Base-by-base conservation (phyloP, 2,329 filamentous ascomycete genomes). In the Leptographium galeiforme region DNA sequence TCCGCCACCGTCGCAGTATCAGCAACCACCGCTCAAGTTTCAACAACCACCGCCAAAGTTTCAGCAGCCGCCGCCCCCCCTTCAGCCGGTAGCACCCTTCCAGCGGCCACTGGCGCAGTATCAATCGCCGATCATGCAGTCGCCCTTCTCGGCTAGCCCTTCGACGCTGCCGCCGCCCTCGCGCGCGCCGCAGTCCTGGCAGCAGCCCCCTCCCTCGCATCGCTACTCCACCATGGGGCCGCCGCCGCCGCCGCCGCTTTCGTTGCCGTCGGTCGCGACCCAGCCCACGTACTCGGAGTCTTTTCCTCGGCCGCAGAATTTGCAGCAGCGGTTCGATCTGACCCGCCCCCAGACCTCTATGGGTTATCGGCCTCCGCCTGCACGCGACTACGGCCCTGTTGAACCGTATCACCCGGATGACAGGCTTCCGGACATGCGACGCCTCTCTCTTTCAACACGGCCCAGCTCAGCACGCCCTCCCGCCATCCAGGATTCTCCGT, bases 401-500 rank as follows among this genome's bases (percentile, higher is more conserved):
- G 67, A 71, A 12, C 70, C 72, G 4, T 73, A 70, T 48, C 70
- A 73, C 2, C 67, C 70, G 12, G 66, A 72, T 6, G 63, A 67
- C 48, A 51, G 30, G 19, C 16, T 55, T 13, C 63, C 62, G 4
- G 55, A 72, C 1, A 48, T 64, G 6, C 68, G 74, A 32, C 71
- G 72, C 25, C 58, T 69, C n/a, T 77, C 75, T 1, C 61, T 53
- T 50, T 66, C 67, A 34, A 76, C 77, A 74, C 75, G 76, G 25
- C 75, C 75, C 12, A 74, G 74, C 5, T 63, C 65, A 11, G 60
- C 63, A 48, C 65, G 72, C 14, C 71, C 69, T 10, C 61, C 60
- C 49, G 66, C 62, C 47, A 12, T 48, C 12, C 51, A 56, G 4
- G 48, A 52, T 30, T 65, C 57, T 33, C 60, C 63, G 7, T 63